Conservation (phyloP, 306 rosid species). For the Pterocarpus macrocarpus region DNA sequence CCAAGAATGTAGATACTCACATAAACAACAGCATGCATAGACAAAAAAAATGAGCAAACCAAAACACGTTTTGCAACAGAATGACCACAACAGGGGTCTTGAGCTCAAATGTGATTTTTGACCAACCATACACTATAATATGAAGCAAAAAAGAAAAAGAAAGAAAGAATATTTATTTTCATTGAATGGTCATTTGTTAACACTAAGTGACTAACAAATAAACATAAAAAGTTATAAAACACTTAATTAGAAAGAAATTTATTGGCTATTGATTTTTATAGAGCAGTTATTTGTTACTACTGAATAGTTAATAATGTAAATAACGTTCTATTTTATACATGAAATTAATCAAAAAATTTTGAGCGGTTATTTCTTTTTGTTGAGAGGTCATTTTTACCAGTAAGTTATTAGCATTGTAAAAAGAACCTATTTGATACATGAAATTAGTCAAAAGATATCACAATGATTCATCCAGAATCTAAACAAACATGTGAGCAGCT, state of each 20-base stretch:
- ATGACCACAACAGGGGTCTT: neutral
- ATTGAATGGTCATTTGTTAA: neutral
- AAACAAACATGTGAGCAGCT: neutral
- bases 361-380: neutral
- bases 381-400: neutral
- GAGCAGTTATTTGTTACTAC: neutral
- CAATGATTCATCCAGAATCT: slow-evolving; percentile 30
- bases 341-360: neutral
- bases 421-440: too few relatives aligned
- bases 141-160: neutral
- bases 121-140: slow-evolving; percentile 6
- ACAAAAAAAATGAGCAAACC: slow-evolving; percentile 28
- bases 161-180: neutral
- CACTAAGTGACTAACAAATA: neutral
- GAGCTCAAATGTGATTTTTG: neutral
- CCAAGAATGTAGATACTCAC: slow-evolving; percentile 30
- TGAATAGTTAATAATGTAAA: neutral
- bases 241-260: neutral
- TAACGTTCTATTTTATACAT: neutral
- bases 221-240: neutral
- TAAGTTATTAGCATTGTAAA: neutral
- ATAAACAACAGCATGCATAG: slow-evolving; percentile 15
- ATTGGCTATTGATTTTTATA: neutral
- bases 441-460: slow-evolving; percentile 4
- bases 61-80: slow-evolving; percentile 12